Conservation (phyloP, 108 stramenopile species). For the Stephanodiscus triporus region DNA sequence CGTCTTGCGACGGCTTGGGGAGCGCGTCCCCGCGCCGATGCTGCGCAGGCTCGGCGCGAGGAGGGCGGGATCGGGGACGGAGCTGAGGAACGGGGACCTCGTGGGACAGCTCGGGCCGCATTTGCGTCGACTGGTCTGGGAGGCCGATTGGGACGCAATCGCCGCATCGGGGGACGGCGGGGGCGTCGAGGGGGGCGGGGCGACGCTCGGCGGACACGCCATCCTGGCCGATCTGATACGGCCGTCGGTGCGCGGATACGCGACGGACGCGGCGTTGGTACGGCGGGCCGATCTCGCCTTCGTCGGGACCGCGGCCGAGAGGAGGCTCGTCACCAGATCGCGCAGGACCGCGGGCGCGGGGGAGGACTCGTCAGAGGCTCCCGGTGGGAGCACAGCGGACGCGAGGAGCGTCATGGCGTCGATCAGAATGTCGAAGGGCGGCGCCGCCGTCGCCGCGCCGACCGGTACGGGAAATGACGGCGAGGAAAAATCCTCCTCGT, state of each 20-base stretch:
- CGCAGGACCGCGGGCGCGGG: slow-evolving; percentile 54
- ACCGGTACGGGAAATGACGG: neutral
- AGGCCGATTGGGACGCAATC: slow-evolving; percentile 89
- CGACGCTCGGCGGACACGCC: slow-evolving; percentile 63
- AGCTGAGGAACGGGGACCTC: slow-evolving; percentile 74
- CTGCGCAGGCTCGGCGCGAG: slow-evolving; percentile 61
- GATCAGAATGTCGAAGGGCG: slow-evolving; percentile 20
- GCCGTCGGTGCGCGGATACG: slow-evolving; percentile 65
- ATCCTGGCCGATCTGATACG: slow-evolving; percentile 69
- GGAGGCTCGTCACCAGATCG: slow-evolving; percentile 63
- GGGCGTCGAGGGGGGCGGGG: slow-evolving; percentile 36
- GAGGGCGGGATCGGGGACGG: slow-evolving; percentile 28
- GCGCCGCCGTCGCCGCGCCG: slow-evolving; percentile 3
- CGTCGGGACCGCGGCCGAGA: slow-evolving; percentile 61
- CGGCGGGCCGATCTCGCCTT: slow-evolving; percentile 67
- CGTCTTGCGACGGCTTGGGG: slow-evolving; percentile 77
- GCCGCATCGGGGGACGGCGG: slow-evolving; percentile 29
- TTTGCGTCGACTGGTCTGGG: slow-evolving; percentile 80
- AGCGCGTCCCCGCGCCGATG: slow-evolving; percentile 70
- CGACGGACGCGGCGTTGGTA: slow-evolving; percentile 45
- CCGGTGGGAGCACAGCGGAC: too few relatives aligned
- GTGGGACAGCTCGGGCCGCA: slow-evolving; percentile 70
- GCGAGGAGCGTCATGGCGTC: slow-evolving; percentile 16
- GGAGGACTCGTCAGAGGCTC: slow-evolving; percentile 22
- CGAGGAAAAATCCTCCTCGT: slow-evolving; percentile 25